Conservation (phyloP, 2,329 filamentous ascomycete species). For the Sphaerostilbella broomeana region DNA sequence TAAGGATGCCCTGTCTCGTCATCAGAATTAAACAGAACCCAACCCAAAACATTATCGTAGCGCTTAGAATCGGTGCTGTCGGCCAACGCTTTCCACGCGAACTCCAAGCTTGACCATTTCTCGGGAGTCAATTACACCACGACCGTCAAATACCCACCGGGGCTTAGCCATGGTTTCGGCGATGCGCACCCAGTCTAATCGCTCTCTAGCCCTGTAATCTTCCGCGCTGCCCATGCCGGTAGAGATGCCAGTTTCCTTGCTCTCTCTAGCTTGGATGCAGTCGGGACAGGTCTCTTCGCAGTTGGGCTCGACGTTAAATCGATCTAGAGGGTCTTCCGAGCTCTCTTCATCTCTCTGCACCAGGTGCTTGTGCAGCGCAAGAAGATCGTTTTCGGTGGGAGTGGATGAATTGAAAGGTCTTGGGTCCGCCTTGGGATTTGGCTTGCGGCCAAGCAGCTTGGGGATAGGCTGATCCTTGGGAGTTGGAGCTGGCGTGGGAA, state of each 20-base stretch:
- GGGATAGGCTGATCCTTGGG: conserved; percentile 21
- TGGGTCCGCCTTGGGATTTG: conserved; percentile 38
- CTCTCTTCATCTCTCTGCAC: conserved; percentile 26
- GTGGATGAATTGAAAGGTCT: conserved; percentile 35
- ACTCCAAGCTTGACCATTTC: conserved; percentile 45
- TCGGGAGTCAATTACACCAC: conserved; percentile 43
- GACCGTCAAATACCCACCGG: conserved; percentile 52
- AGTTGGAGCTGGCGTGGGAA: conserved; percentile 24
- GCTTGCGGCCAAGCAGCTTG: conserved; percentile 31
- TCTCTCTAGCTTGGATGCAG: conserved; percentile 37
- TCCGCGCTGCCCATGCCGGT: conserved; percentile 38
- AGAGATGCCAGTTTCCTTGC: conserved; percentile 32
- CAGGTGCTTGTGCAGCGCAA: conserved; percentile 42
- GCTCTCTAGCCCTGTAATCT: conserved; percentile 41
- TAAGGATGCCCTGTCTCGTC: no score
- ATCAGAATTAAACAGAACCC: no score
- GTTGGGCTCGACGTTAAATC: conserved; percentile 38
- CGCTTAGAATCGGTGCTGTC: conserved; percentile 36
- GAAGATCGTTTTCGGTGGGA: conserved; percentile 39
- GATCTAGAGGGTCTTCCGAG: conserved; percentile 38
- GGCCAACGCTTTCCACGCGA: conserved; percentile 46
- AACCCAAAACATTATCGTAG: neutral
- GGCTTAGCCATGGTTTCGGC: conserved; percentile 45
- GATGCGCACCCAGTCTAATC: conserved; percentile 46
- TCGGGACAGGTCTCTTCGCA: conserved; percentile 44